Base-by-base conservation (phyloP, 176 grass and related monocot species). In the Aegilops sharonensis region DNA sequence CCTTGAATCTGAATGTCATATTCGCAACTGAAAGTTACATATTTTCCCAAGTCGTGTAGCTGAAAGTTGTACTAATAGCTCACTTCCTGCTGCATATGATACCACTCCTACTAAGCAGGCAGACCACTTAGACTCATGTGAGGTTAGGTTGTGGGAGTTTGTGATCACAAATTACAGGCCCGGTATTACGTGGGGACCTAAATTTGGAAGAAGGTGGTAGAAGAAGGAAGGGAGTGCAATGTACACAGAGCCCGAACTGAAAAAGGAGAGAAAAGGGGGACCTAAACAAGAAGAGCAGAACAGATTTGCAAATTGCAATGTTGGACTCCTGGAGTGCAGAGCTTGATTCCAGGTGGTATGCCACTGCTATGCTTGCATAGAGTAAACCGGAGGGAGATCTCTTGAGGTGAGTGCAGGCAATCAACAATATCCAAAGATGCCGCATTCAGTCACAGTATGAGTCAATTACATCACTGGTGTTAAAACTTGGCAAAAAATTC, bases 321-420 rank as follows among this genome's bases (percentile, higher is more conserved):
- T 59, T 67, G 67, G 2, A 30, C 24, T 42, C 64, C 25, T 48
- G 2, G 54, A 17, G 72, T 65, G 13, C 2, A 21, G 64, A 50
- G 42, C 72, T 83, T 56, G 64, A 65, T 78, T 90, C 65, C 79
- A 90, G 84, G 84, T 78, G 84, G 64, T 78, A 34, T 34, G 47
- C 27, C n/a, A 31, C 36, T 60, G 68, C 43, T 35, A 43, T 11
- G 25, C 18, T 15, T 3, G 36, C 45, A 68, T 75, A 85, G 75
- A 85, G 35, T 67, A 85, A 52, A 27, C 11, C 12, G 47, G 1
- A 61, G 9, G 20, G 25, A 34, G 59, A 89, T 73, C 75, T 81
- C 82, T 68, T 17, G 47, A 81, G 78, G 21, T 39, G 39, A 69
- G 18, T 30, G 21, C 40, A 31, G 25, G 47, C 47, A 54, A 70